Evolutionary conservation across 768 basidiomycete species (phyloP), one percentile per base, ranked within the genome.

Genomic region (Coprinopsis sp.): DNA sequence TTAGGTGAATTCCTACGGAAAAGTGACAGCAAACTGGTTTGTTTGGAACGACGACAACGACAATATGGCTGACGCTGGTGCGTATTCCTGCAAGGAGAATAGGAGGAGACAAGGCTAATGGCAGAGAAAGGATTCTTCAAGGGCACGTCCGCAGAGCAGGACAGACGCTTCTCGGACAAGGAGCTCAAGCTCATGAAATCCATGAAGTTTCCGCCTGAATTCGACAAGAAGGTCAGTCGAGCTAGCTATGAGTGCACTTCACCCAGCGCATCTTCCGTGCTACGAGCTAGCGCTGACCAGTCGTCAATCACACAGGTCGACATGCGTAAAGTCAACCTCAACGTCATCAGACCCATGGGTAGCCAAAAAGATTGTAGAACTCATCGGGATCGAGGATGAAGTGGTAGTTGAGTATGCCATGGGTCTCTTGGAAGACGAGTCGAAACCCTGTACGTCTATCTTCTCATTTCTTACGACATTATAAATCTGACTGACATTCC

Each of bases 321-420:
- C 63, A 87, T 94, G 79, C 81, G 90, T 28, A 94, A 97, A 74
- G 92, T 98, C 51, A 96, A 97, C 64, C 57, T 97, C 51, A 72
- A 78, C 14, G 92, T 98, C 55, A 88, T 99, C 60, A 76, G 89
- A 49, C 91, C n/a, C 92, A 2, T 99, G 96, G 96, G 84, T 97
- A 50, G 87, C 90, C 12, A 92, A 91, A 74, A 88, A 90, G 65
- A 85, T 96, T 47, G 78, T 87, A 3, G 89, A 93, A 48, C 76
- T 96, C 18, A 81, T 93, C 33, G 91, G 94, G 2, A 82, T 98
- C 29, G 96, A 99, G 58, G 96, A 99, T 64, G 96, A 99, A 62
- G 84, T 99, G 33, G 85, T 98, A 33, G 83, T 97, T 23, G 95
- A 97, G 60, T 98, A 96, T 60, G 91, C 92, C 14, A 91, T 92